Evolutionary conservation across 2,329 filamentous ascomycete species (phyloP), one percentile per base, ranked within the genome.

Genomic region (Fusarium setosum): DNA sequence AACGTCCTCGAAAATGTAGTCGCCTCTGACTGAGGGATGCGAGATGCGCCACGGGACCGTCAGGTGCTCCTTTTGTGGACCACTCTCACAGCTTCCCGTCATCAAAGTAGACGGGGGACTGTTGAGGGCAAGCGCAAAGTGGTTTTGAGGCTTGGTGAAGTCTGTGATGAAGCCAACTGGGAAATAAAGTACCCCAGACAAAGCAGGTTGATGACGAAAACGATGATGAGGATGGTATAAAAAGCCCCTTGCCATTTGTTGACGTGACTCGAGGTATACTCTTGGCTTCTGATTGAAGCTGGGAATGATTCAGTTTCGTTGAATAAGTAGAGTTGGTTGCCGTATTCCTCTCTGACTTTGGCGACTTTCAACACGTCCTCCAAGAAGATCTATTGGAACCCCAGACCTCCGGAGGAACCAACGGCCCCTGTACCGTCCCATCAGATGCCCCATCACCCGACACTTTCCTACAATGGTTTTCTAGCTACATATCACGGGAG

Each of bases 391-490:
- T 18, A 15, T 53, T 63, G 49, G 53, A 57, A 51, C 65, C 60
- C 23, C 21, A 44, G 20, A 34, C 54, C 13, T 32, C 51, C 32
- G 49, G 29, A 49, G 34, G 26, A 32, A 34, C 42, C 32, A 34
- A 23, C 31, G 32, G 48, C 32, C 53, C 21, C 62, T 61, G 40
- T 58, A 20, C 59, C 47, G 44, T 62, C 44, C 59, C 59, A 53
- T 42, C 54, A 10, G 42, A 55, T 41, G 47, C 59, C 40, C 63
- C 59, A 42, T 48, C 55, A 54, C 56, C 63, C 51, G 35, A 65
- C 40, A 57, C 49, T 40, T 65, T 65, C 50, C 41, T 70, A 10
- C 47, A 51, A 29, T 70, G 67, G 67, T 62, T 70, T 40, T 60
- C 40, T 9, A 31, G 59, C 24, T 59, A 56, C 31, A 12, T 49